Evolutionary conservation across 306 rosid species (phyloP).

Genomic region (Quercus agrifolia): DNA sequence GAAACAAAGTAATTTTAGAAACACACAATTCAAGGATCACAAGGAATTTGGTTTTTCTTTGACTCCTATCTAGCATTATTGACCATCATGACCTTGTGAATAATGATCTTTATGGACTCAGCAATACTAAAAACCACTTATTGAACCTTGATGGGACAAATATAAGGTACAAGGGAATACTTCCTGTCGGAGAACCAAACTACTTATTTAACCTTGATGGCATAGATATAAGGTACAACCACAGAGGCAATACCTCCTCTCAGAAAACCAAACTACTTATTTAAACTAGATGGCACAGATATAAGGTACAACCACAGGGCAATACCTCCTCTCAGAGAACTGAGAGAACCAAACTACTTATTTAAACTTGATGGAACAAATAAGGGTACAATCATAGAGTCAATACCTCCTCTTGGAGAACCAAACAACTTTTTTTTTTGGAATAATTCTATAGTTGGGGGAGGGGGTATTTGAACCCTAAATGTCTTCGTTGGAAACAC

Average conservation of each 20-base stretch:
- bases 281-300: neutral
- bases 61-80: neutral
- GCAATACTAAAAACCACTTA: neutral
- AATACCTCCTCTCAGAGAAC: no score
- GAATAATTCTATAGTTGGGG: no score
- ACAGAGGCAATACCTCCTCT: neutral
- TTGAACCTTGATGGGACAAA: neutral
- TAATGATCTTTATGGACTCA: neutral
- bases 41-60: neutral
- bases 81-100: neutral
- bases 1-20: neutral
- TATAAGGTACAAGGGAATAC: neutral
- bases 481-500: no score
- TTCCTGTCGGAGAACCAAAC: no score
- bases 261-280: neutral
- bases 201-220: no score
- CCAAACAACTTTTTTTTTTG: no score
- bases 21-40: conserved; percentile 1
- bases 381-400: no score
- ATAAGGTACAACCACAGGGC: neutral
- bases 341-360: no score
- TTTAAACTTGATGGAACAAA: no score
- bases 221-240: neutral
- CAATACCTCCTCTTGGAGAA: no score
- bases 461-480: no score